phyloP scores from a whole-genome alignment of 225 moss, liverwort and hornwort species.

The Neckera pumila region DNA sequence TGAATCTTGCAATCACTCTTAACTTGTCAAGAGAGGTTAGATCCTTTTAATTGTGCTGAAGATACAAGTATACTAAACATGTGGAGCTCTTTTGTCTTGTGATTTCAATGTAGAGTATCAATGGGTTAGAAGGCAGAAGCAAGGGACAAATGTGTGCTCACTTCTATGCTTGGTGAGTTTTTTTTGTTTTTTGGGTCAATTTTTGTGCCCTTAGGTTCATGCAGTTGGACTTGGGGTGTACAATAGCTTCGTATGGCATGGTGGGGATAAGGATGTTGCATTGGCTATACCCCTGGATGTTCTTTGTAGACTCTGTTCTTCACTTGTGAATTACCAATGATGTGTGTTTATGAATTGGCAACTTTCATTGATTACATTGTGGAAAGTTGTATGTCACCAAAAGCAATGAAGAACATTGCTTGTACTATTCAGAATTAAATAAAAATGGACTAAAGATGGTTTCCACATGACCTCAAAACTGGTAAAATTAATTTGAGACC shows the following conservation, averaged over 20 bases:
- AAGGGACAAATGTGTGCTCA: background rate
- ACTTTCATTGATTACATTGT: background rate
- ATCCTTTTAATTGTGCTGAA: background rate
- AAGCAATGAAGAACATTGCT: background rate
- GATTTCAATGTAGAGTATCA: background rate
- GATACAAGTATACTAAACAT: background rate
- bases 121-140: background rate
- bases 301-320: background rate
- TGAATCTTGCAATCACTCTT: background rate
- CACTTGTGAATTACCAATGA: background rate
- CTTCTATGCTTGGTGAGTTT: background rate
- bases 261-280: background rate
- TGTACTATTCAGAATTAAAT: background rate
- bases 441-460: background rate
- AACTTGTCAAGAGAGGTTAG: background rate
- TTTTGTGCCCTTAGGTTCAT: too few species aligned
- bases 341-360: background rate
- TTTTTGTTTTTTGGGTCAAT: background rate
- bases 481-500: background rate
- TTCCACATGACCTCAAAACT: background rate
- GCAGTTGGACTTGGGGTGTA: background rate
- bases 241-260: background rate
- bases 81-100: background rate
- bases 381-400: background rate
- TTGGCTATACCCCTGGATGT: background rate